Conservation (phyloP, 345 rosid species). For the thale cress (Arabidopsis thaliana) region DNA sequence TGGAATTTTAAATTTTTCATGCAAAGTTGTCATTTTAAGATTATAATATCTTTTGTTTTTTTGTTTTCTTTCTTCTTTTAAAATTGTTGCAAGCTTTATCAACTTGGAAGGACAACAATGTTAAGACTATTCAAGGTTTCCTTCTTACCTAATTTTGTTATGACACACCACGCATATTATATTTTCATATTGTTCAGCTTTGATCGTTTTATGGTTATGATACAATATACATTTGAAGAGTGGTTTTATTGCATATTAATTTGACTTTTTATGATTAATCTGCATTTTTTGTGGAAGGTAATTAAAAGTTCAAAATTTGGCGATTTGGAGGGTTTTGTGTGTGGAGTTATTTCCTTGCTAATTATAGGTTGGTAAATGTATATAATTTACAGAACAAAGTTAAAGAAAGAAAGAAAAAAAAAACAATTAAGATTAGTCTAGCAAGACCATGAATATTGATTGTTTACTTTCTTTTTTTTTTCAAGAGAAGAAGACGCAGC, state of each 20-base stretch:
- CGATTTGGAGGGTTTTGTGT: no score
- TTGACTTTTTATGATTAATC: no score
- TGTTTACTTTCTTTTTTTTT: no score
- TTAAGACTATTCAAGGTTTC: constrained; percentile 16
- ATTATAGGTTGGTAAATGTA: no score
- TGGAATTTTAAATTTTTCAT: constrained; percentile 17
- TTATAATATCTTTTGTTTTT: constrained; percentile 25
- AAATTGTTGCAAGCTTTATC: constrained; percentile 31
- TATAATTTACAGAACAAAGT: no score
- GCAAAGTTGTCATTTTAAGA: constrained; percentile 35
- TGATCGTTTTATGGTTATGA: constrained; percentile 17
- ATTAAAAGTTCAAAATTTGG: no score
- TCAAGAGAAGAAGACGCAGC: not conserved
- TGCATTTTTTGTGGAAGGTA: no score
- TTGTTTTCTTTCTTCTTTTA: constrained; percentile 3
- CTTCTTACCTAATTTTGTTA: constrained; percentile 29
- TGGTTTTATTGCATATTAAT: no score
- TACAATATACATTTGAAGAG: not conserved
- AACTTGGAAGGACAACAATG: constrained; percentile 30
- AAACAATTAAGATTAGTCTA: no score
- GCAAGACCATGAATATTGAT: no score
- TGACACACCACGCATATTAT: constrained; percentile 1
- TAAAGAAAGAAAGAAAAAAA: no score
- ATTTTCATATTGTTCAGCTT: constrained; percentile 9
- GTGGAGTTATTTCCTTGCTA: no score